Evolutionary conservation across 768 basidiomycete genomes (phyloP), one percentile per base, ranked within the genome.

Genomic region (Artomyces pyxidatus): DNA sequence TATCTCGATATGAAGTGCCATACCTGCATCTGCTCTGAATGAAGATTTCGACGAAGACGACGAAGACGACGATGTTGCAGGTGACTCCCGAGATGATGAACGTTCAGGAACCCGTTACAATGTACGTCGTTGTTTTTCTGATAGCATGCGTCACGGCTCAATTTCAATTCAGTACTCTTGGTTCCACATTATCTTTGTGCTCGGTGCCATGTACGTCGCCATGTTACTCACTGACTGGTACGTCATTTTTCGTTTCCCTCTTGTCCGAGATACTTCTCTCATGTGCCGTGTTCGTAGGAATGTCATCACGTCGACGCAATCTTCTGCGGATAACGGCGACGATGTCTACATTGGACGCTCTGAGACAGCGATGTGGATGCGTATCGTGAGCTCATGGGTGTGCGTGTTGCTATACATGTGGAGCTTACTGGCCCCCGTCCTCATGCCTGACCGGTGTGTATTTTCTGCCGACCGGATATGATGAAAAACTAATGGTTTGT

Each of bases 321-420:
- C 71, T 7, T 65, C 72, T 38, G 62, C 61, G 0, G 74, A 80
- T 52, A 75, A 80, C n/a, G 73, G 79, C 47, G 70, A 77, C 37
- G 80, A 86, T 53, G 84, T 97, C 32, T 89, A 91, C 65, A 98
- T 98, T 42, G 96, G 96, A 16, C 82, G 93, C 30, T 94, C 91
- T 4, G 89, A 93, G 63, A 85, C 88, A 8, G 93, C 96, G 3
- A 98, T 99, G 95, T 99, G 96, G 96, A 97, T 97, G 90, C 75
- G 96, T 4, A 79, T 98, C 27, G 88, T 98, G 40, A 93, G 90
- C 26, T 88, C 88, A 55, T 99, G 95, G 95, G 76, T 95, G 22
- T 97, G 91, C 65, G 84, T 91, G 68, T 48, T 83, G 37, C 66
- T 92, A 52, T 95, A 90, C 60, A 78, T 77, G 26, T 93, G 90